Conservation (phyloP, 108 stramenopile genomes). For the Cyclostephanos tholiformis region DNA sequence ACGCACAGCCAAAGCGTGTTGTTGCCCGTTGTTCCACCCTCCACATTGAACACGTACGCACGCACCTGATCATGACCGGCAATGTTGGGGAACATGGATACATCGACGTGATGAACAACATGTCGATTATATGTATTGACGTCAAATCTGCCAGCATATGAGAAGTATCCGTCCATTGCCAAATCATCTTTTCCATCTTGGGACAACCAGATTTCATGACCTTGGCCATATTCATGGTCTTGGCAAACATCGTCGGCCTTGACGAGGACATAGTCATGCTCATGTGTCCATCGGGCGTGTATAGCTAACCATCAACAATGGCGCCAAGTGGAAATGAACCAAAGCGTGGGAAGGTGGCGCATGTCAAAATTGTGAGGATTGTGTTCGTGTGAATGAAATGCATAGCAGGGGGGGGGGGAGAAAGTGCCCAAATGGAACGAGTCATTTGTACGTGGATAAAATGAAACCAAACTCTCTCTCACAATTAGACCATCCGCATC, state of each 20-base stretch:
- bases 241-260: neutral
- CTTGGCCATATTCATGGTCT: neutral
- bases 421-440: too few relatives aligned
- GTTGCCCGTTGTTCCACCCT: neutral
- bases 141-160: neutral
- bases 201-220: neutral
- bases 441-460: too few relatives aligned
- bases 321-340: too few relatives aligned
- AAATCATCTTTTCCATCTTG: neutral
- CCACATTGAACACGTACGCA: neutral
- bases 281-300: neutral
- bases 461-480: neutral
- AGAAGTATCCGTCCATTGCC: neutral
- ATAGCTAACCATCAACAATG: neutral
- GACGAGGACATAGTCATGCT: neutral
- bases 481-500: neutral
- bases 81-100: neutral
- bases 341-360: too few relatives aligned
- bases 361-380: too few relatives aligned
- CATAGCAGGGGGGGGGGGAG: too few relatives aligned
- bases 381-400: too few relatives aligned
- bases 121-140: neutral
- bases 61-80: neutral
- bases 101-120: neutral
- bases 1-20: neutral